Base-by-base conservation (phyloP, 2,329 filamentous ascomycete genomes). In the Rhynchosporium agropyri region DNA sequence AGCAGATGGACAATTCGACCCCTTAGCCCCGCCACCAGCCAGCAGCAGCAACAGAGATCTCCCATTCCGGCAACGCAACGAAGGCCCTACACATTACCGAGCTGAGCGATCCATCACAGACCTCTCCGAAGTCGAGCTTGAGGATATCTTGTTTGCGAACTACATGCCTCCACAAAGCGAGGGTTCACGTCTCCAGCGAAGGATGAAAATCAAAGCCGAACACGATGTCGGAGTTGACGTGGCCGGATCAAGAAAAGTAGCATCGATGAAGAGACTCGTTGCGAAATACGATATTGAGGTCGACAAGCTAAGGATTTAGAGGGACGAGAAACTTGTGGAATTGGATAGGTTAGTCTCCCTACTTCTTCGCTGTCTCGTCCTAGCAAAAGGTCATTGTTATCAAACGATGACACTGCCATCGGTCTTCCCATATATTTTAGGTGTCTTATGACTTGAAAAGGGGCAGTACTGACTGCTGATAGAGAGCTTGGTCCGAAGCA, bases 241-340 rank as follows among this genome's bases (percentile, higher is more conserved):
- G 12, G 15, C 26, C 3, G 38, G 13, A 42, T 46, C 26, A 12
- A 58, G 40, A 43, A 49, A 15, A 33, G 55, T 38, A 2, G 26
- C 55, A 13, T 42, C 42, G 3, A 58, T 58, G 4, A 29, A 10
- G 3, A 58, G 13, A 20, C 10, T 45, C 5, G 13, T 12, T 3
- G 26, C n/a, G 28, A 58, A 58, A 10, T 46, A 49, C 26, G 13
- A 49, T 20, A 49, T 9, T 3, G 55, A 58, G 28, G n/a, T 58
- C 2, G 20, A 33, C 2, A 42, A 20, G 15, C 7, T 58, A 6
- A 48, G 38, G 55, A 20, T 36, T 9, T 29, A 58, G 4, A 48
- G 43, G 28, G 43, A 38, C 3, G 28, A 10, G 7, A 28, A 58
- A 10, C 9, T 28, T 28, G 12, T 38, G 13, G 55, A 20, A 0